A percentile compares a stretch with the other conserved stretches of the same genome.
phyloP scores from a whole-genome alignment of 2,329 filamentous ascomycete species.

The Scorias spongiosa region DNA sequence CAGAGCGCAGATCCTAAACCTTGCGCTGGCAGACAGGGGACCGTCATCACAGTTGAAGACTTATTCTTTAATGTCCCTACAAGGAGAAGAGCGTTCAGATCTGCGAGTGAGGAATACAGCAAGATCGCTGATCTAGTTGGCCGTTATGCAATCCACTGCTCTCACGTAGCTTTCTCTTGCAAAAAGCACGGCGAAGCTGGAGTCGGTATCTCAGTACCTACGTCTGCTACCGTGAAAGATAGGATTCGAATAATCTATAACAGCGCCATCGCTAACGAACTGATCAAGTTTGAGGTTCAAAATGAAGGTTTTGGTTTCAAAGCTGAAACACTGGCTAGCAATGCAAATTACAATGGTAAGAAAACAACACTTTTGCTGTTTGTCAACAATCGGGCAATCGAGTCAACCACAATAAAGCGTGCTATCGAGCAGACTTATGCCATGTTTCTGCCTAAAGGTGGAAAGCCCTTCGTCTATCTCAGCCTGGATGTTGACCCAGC shows the following conservation, averaged over 20 bases:
- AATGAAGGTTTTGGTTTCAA: conserved; percentile 74
- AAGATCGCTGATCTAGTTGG: conserved; percentile 95
- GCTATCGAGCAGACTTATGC: conserved; percentile 82
- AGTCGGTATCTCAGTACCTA: conserved; percentile 64
- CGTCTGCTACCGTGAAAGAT: conserved; percentile 57
- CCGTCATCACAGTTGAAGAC: conserved; percentile 89
- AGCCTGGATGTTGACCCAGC: conserved; percentile 85
- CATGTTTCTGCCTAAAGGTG: conserved; percentile 77
- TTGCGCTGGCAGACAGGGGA: conserved; percentile 74
- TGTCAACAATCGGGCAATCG: conserved; percentile 91
- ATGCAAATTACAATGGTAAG: conserved; percentile 89
- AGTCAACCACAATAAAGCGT: conserved; percentile 76
- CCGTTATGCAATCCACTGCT: conserved; percentile 82
- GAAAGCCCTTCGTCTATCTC: conserved; percentile 86
- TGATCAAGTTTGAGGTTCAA: conserved; percentile 58
- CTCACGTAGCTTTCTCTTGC: conserved; percentile 84
- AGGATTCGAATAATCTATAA: conserved; percentile 86
- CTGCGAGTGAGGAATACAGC: conserved; percentile 84
- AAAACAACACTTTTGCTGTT: conserved; percentile 78
- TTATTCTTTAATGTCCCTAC: conserved; percentile 94
- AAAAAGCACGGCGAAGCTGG: conserved; percentile 89
- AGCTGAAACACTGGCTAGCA: conserved; percentile 67
- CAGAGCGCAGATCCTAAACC: conserved; percentile 75
- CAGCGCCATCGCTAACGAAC: conserved; percentile 68
- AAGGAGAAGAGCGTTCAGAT: conserved; percentile 76